Evolutionary conservation across 2,329 filamentous ascomycete genomes (phyloP).

Genomic region (Aspergillus clavatus): DNA sequence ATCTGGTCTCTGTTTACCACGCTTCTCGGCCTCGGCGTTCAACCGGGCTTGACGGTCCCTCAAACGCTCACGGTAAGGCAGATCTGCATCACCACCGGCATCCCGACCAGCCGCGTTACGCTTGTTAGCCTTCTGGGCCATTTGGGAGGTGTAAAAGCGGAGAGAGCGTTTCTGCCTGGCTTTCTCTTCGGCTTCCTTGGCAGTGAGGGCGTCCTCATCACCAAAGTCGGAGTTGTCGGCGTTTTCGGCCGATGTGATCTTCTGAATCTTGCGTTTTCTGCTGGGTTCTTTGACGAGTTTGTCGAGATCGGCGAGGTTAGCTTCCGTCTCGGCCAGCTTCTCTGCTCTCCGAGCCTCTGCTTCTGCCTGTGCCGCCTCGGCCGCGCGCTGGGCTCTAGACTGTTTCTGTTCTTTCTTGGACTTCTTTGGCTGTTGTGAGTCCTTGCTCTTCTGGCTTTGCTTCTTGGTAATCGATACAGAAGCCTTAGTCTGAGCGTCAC

Average conservation of each 20-base stretch:
- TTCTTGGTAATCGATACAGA: conserved; percentile 14
- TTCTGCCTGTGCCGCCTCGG: conserved; percentile 51
- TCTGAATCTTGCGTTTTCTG: conserved; percentile 43
- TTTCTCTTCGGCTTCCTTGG: conserved; percentile 78
- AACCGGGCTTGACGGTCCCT: conserved; percentile 80
- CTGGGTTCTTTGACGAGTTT: conserved; percentile 50
- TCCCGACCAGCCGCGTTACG: conserved; percentile 60
- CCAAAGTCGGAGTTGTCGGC: conserved; percentile 81
- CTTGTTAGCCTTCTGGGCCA: conserved; percentile 89
- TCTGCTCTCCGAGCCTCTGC: conserved; percentile 51
- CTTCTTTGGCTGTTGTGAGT: conserved; percentile 35
- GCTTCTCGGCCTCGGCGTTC: conserved; percentile 79
- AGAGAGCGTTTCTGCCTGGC: conserved; percentile 84
- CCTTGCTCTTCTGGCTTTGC: conserved; percentile 34
- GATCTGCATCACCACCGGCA: conserved; percentile 55
- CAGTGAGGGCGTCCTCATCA: conserved; percentile 76
- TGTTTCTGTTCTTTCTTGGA: conserved; percentile 36
- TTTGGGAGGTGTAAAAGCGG: conserved; percentile 97
- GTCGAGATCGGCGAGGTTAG: conserved; percentile 69
- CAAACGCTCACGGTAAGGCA: conserved; percentile 80
- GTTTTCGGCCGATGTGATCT: conserved; percentile 30
- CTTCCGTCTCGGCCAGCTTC: conserved; percentile 55
- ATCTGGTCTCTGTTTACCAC: conserved; percentile 61
- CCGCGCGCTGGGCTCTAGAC: conserved; percentile 47
- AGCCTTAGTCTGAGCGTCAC: conserved; percentile 20